These are phyloP conservation scores for Trichocladium uniseriatum DNA, from an alignment of 495 filamentous ascomycete species.

Conservation along the genomic window DNA sequence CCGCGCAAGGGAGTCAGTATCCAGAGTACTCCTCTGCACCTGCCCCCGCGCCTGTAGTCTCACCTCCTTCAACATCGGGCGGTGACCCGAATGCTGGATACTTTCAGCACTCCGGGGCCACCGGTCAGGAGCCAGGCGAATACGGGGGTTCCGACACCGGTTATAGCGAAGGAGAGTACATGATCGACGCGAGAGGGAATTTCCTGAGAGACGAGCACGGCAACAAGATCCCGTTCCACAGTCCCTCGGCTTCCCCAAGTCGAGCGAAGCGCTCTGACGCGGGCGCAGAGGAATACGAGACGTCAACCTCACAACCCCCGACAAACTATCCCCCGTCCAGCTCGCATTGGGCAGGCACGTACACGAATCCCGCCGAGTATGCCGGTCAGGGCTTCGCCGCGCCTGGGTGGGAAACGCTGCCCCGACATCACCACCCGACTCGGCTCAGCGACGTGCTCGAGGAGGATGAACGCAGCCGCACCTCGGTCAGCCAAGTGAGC, in stretches of 20 bases:
- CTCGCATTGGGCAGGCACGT: constrained; percentile 25
- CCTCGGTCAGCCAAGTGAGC: constrained; percentile 43
- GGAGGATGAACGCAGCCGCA: constrained; percentile 62
- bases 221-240: constrained; percentile 36
- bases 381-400: constrained; percentile 55
- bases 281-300: constrained; percentile 43
- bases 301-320: constrained; percentile 23
- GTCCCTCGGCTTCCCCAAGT: constrained; percentile 21
- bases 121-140: constrained; percentile 19
- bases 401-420: constrained; percentile 66
- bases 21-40: constrained; percentile 23
- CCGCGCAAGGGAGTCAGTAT: constrained; percentile 26
- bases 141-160: constrained; percentile 42
- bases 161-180: constrained; percentile 50
- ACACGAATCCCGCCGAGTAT: constrained; percentile 35
- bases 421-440: constrained; percentile 92
- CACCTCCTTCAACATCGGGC: constrained; percentile 25
- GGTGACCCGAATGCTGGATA: constrained; percentile 6
- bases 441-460: constrained; percentile 91
- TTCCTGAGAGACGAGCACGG: constrained; percentile 40
- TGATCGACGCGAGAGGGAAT: constrained; percentile 41
- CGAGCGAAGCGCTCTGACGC: constrained; percentile 33
- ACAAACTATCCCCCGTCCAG: constrained; percentile 31
- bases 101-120: constrained; percentile 22
- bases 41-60: constrained; percentile 11